Evolutionary conservation across 306 rosid genomes (phyloP).

Genomic region (Vigna hirtella): DNA sequence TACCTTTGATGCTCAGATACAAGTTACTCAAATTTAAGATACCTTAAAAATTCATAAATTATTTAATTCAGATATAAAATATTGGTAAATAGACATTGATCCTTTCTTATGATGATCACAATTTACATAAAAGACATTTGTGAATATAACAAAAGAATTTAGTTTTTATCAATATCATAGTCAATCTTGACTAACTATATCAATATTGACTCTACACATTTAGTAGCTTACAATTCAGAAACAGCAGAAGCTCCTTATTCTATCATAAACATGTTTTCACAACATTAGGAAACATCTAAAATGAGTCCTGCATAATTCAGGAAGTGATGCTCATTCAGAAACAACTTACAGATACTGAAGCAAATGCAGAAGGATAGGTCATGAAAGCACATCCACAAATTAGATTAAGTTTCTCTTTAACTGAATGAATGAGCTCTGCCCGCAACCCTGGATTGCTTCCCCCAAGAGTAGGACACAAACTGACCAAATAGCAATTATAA

Average conservation of each 20-base stretch:
- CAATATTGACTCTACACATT: no score
- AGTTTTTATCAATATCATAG: no score
- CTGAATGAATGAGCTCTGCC: slow-evolving; percentile 86
- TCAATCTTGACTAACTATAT: no score
- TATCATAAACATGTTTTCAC: slow-evolving; percentile 20
- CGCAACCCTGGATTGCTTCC: slow-evolving; percentile 96
- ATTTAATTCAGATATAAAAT: no score
- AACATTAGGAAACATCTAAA: slow-evolving; percentile 27
- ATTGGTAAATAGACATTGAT: no score
- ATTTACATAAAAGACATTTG: no score
- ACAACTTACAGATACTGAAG: slow-evolving; percentile 88
- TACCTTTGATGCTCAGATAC: no score
- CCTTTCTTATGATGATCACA: no score
- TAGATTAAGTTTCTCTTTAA: slow-evolving; percentile 77
- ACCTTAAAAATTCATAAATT: no score
- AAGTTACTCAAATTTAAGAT: no score
- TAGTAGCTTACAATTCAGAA: no score
- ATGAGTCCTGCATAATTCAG: slow-evolving; percentile 9
- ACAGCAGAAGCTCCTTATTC: neutral
- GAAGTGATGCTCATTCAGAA: slow-evolving; percentile 20
- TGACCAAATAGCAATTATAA: slow-evolving; percentile 47
- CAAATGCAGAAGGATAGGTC: slow-evolving; percentile 84
- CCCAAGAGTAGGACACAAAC: slow-evolving; percentile 89
- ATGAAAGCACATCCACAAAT: slow-evolving; percentile 81
- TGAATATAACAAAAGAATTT: no score